Conservation (phyloP, 192 early-diverging fungal species). For the Coemansia sp. region DNA sequence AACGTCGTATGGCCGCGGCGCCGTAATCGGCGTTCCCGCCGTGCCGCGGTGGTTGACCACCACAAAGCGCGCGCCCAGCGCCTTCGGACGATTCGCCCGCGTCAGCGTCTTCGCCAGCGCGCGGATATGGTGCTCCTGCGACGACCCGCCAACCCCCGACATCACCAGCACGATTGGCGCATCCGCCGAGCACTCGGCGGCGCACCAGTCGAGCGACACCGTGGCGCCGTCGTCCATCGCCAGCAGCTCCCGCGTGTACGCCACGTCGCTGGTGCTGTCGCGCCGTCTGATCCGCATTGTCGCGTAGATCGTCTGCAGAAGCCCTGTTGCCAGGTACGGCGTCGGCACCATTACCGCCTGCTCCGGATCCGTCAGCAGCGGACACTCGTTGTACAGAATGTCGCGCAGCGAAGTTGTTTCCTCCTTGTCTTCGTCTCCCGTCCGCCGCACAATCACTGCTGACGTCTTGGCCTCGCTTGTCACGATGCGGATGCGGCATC, state of each 20-base stretch:
- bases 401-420: conserved; percentile 38
- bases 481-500: conserved; percentile 34
- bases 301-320: conserved; percentile 69
- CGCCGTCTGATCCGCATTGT: conserved; percentile 48
- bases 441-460: conserved; percentile 28
- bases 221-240: conserved; percentile 78
- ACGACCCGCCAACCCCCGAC: conserved; percentile 91
- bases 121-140: conserved; percentile 86
- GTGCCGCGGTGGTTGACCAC: conserved; percentile 92
- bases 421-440: conserved; percentile 2
- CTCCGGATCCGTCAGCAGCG: conserved; percentile 58
- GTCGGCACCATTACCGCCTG: conserved; percentile 69
- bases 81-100: conserved; percentile 5
- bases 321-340: conserved; percentile 70
- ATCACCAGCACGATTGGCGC: conserved; percentile 72
- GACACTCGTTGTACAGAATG: conserved; percentile 48
- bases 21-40: conserved; percentile 71
- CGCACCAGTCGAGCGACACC: conserved; percentile 86
- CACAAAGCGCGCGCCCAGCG: conserved; percentile 61
- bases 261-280: conserved; percentile 22
- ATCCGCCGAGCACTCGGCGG: conserved; percentile 2
- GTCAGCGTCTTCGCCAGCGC: conserved; percentile 67
- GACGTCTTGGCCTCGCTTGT: conserved; percentile 38
- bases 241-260: conserved; percentile 54
- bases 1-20: conserved; percentile 75